Evolutionary conservation across 257 asterid genomes (phyloP), one percentile per base, ranked within the genome.

Genomic region (Primulina eburnea): DNA sequence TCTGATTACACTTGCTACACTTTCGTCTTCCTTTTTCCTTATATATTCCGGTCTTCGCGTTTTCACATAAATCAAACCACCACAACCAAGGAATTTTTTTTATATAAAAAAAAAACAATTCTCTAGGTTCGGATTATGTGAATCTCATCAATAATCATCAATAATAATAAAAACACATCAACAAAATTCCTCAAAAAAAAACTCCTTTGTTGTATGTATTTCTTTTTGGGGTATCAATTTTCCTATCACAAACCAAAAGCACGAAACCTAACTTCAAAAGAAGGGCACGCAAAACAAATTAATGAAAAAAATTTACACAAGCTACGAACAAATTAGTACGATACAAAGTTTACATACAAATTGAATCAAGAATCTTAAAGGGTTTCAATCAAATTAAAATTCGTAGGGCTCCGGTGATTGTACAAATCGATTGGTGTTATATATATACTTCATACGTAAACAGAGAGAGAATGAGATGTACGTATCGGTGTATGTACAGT

Each of bases 181-280:
- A 82, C 87, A 83, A 84, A 77, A 74, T 69, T 74, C 71, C 78
- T 73, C 18, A 43, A 43, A 43, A 71, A 50, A 77, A 73, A 69
- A 83, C 73, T 62, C 64, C 67, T 82, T 73, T 81, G 86, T 77
- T 80, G 87, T 76, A 68, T 73, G 81, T 69, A 70, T 68, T 33
- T 50, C 67, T 58, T 24, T 62, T 30, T 26, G 34, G 5, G 64
- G 53, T 20, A 68, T 71, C 50, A 35, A 58, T 40, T 73, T 67
- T 53, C 61, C 75, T 66, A 5, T 65, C 62, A 69, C 68, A 21
- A 69, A 59, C 43, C 43, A 70, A 68, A 80, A 67, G 72, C 72
- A 74, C 57, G 64, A 73, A 75, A 81, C 82, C 81, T 71, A 72
- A 72, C 30, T 37, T 47, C 66, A 30, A 35, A 52, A 14, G 8